A percentile compares a stretch with the other conserved stretches of the same genome.
These are phyloP conservation scores for Teratosphaeria epicoccoides DNA, from an alignment of 2,329 filamentous ascomycete genomes.

Conservation along the genomic window DNA sequence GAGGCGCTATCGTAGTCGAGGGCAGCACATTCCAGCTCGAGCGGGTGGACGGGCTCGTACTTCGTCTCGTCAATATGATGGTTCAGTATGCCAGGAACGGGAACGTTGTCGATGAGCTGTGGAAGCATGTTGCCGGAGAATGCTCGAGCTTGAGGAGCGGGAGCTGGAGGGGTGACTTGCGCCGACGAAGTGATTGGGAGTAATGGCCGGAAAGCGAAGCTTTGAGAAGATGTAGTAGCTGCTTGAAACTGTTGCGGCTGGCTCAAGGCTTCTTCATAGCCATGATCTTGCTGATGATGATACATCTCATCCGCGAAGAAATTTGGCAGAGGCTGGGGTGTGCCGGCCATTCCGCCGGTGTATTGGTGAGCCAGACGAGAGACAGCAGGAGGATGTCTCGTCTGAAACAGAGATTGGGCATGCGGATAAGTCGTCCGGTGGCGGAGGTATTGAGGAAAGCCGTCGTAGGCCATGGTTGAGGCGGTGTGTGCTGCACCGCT, in stretches of 20 bases:
- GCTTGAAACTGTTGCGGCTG: not conserved
- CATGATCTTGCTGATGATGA: not conserved
- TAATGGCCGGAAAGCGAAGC: not conserved
- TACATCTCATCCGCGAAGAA: conserved; percentile 1
- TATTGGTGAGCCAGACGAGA: not conserved
- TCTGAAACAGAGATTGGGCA: not conserved
- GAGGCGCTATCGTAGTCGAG: not conserved
- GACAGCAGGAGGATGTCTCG: not conserved
- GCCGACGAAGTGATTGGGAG: not conserved
- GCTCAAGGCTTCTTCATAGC: not conserved
- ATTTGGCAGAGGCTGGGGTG: not conserved
- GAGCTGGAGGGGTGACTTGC: not conserved
- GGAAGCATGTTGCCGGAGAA: not conserved
- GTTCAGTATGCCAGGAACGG: not conserved
- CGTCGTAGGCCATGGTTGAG: not conserved
- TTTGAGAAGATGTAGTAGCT: not conserved
- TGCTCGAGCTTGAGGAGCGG: not conserved
- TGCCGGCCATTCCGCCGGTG: not conserved
- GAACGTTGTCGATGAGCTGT: not conserved
- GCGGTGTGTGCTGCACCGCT: not conserved
- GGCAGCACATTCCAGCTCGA: not conserved
- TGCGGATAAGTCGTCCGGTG: not conserved
- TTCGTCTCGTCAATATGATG: not conserved
- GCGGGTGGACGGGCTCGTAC: not conserved
- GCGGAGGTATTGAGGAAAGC: not conserved